phyloP scores from a whole-genome alignment of 2,329 filamentous ascomycete genomes.

The Aspergillus eucalypticola region DNA sequence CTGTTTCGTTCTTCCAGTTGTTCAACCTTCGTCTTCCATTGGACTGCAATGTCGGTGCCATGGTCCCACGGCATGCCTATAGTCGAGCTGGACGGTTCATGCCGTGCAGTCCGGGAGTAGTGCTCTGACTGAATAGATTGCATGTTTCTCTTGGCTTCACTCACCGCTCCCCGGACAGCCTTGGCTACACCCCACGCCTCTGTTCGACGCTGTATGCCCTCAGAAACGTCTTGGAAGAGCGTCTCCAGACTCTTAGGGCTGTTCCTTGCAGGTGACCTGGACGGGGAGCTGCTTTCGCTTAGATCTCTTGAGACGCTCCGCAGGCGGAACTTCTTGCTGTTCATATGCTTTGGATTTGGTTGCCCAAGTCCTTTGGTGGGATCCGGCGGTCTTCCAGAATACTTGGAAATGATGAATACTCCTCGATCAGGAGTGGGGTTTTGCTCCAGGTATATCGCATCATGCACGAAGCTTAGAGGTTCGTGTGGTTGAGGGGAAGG shows the following conservation, averaged over 20 bases:
- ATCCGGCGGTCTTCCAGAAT: constrained; percentile 48
- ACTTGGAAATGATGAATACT: constrained; percentile 47
- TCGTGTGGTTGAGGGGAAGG: constrained; percentile 66
- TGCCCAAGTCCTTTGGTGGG: constrained; percentile 26
- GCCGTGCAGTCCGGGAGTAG: constrained; percentile 27
- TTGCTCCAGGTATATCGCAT: constrained; percentile 64
- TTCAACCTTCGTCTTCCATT: constrained; percentile 36
- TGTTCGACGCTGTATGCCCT: constrained; percentile 49
- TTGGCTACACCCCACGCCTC: constrained; percentile 53
- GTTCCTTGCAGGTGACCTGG: constrained; percentile 38
- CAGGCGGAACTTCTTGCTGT: constrained; percentile 24
- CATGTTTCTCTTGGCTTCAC: constrained; percentile 49
- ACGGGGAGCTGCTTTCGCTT: constrained; percentile 37
- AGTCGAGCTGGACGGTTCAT: constrained; percentile 18
- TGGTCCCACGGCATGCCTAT: constrained; percentile 14
- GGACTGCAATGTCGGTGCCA: constrained; percentile 21
- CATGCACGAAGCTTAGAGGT: constrained; percentile 78
- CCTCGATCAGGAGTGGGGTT: constrained; percentile 47
- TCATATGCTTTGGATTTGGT: constrained; percentile 20
- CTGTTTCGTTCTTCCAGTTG: constrained; percentile 44
- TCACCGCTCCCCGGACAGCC: constrained; percentile 50
- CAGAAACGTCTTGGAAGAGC: constrained; percentile 51
- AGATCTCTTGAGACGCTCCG: constrained; percentile 32
- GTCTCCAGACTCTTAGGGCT: constrained; percentile 47
- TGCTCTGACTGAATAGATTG: constrained; percentile 47